A percentile compares a stretch with the other conserved stretches of the same genome.
phyloP scores from a whole-genome alignment of 1,284 basidiomycete species.

The Anthracocystis panici-leucophaei region DNA sequence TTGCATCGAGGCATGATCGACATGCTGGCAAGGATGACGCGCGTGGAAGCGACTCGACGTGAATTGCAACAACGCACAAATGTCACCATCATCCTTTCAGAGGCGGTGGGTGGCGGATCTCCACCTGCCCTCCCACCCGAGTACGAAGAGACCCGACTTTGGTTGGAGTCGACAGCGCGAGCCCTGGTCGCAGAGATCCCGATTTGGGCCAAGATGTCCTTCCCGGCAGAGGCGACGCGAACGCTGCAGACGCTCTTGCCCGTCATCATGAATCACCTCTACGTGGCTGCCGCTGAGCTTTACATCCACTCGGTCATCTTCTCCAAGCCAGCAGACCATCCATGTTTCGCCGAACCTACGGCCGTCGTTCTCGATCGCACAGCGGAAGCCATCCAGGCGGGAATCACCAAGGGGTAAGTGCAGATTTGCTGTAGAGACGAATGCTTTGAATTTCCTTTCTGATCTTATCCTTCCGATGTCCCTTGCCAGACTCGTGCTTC shows the following conservation, averaged over 20 bases:
- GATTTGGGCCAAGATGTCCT: constrained; percentile 44
- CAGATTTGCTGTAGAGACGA: neutral
- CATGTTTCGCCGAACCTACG: constrained; percentile 36
- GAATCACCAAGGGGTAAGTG: constrained; percentile 42
- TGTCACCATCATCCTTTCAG: constrained; percentile 44
- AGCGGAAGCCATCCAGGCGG: constrained; percentile 43
- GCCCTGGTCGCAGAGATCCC: constrained; percentile 44
- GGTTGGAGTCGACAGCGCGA: constrained; percentile 44
- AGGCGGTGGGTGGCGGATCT: constrained; percentile 24
- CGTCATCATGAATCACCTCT: constrained; percentile 46
- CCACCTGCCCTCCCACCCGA: constrained; percentile 39
- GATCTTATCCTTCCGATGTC: neutral
- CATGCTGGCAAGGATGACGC: constrained; percentile 46
- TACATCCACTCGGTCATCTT: constrained; percentile 53
- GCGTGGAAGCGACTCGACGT: constrained; percentile 40
- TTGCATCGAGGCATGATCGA: constrained; percentile 50
- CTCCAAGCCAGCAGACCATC: constrained; percentile 43
- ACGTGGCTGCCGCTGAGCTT: constrained; percentile 45
- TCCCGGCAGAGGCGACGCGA: constrained; percentile 33
- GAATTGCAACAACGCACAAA: constrained; percentile 39
- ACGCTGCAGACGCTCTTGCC: constrained; percentile 34
- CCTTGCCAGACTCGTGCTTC: constrained; percentile 26
- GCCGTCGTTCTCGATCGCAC: constrained; percentile 38
- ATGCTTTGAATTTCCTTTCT: neutral
- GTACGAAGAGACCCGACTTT: constrained; percentile 46